Base-by-base conservation (phyloP, 805 yeast species). In the Wickerhamomyces bisporus region DNA sequence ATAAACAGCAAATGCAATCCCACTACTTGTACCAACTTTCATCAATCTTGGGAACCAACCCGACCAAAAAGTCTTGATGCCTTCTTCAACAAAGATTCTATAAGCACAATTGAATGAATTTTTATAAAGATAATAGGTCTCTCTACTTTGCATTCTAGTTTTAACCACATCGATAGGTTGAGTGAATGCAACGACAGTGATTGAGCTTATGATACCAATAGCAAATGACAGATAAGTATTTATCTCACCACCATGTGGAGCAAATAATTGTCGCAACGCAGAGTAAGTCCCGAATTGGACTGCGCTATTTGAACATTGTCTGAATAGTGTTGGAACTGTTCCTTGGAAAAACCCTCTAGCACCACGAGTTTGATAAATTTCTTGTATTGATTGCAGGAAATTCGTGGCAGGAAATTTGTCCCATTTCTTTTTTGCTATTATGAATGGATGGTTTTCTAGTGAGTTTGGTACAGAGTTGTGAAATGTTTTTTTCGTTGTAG, bases 121-220 rank as follows among this genome's bases (percentile, higher is more conserved):
- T 41, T 67, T 70, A 55, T 81, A 82, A 3, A 74, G 49, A 5
- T 58, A 51, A 51, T 70, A 70, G n/a, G 82, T 77, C 53, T 80
- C 77, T 50, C 79, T 75, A 52, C 87, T 76, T 61, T 88, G 96
- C 76, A 88, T 76, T 53, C 95, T 74, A 3, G 96, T 77, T 64
- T 89, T 89, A 34, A 89, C 62, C 3, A 86, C 86, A 62, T 89
- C 97, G 21, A 89, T 65, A 0, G 97, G 97, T 62, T 87, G 98
- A 1, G 96, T 89, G 0, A 75, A 65, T 0, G 75, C 77, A 17
- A 86, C 84, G 21, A 86, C 94, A 0, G 87, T 82, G 4, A 73
- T 61, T 0, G 93, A 79, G 3, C 94, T 77, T 2, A 76, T 66
- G 10, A 80, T 62, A 5, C 93, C 87, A 9, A 79, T 40, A 1